These are phyloP conservation scores for Aspergillus fumigatus DNA, from an alignment of 2,329 filamentous ascomycete species.

Conservation along the genomic window DNA sequence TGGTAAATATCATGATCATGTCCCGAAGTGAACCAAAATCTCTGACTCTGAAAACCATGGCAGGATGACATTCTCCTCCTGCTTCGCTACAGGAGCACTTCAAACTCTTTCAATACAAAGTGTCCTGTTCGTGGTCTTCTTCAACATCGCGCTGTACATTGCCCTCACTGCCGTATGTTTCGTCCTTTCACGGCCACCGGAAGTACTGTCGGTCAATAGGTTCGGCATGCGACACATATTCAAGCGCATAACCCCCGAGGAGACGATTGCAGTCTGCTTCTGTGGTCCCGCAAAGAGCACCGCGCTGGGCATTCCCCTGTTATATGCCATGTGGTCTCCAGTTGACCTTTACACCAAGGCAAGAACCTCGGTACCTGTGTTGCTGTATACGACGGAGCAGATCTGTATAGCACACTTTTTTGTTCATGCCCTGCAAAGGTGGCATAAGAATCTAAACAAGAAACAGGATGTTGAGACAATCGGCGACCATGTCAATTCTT, in stretches of 20 bases:
- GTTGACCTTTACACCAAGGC: conserved; percentile 32
- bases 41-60: conserved; percentile 52
- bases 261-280: conserved; percentile 68
- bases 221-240: conserved; percentile 23
- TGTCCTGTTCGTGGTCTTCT: conserved; percentile 62
- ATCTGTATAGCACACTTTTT: conserved; percentile 38
- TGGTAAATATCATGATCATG: conserved; percentile 45
- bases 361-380: conserved; percentile 35
- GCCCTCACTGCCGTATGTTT: conserved; percentile 56
- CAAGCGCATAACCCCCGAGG: conserved; percentile 47
- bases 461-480: conserved; percentile 11
- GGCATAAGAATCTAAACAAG: conserved; percentile 20
- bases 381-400: conserved; percentile 39
- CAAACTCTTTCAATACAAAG: conserved; percentile 55
- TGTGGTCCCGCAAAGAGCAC: conserved; percentile 70
- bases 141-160: conserved; percentile 64
- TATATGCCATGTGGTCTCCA: conserved; percentile 58
- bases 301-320: conserved; percentile 63
- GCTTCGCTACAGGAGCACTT: conserved; percentile 60
- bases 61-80: conserved; percentile 38
- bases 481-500: not conserved
- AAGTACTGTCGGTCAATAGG: conserved; percentile 11
- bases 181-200: conserved; percentile 43
- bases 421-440: conserved; percentile 32
- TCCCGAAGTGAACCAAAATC: not conserved